phyloP scores from a whole-genome alignment of 2,329 filamentous ascomycete species.

The Botryotinia calthae region DNA sequence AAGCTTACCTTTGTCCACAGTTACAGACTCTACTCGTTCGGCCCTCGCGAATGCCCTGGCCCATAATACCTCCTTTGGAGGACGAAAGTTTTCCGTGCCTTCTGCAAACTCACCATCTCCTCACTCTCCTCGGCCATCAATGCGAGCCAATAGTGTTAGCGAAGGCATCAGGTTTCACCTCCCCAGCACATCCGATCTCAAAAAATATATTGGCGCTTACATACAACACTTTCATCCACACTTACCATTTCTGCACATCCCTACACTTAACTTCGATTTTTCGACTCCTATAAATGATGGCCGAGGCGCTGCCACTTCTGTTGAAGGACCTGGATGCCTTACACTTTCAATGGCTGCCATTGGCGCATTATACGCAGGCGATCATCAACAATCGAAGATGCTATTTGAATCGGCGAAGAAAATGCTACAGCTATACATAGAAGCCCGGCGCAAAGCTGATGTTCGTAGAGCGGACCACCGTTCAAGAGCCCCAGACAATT shows the following conservation, averaged over 20 bases:
- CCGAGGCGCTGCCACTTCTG: constrained; percentile 54
- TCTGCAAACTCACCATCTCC: constrained; percentile 49
- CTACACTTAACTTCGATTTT: constrained; percentile 86
- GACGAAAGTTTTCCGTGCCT: constrained; percentile 63
- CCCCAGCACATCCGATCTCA: constrained; percentile 80
- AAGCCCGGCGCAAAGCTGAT: constrained; percentile 84
- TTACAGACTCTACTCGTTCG: constrained; percentile 62
- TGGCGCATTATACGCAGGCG: constrained; percentile 83
- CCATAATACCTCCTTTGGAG: constrained; percentile 54
- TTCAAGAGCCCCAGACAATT: constrained; percentile 53
- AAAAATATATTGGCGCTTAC: constrained; percentile 87
- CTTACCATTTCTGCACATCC: constrained; percentile 88
- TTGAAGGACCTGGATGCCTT: constrained; percentile 81
- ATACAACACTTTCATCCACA: constrained; percentile 92
- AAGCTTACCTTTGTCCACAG: constrained; percentile 59
- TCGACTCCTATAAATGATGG: constrained; percentile 64
- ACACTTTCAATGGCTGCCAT: constrained; percentile 84
- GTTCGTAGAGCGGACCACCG: constrained; percentile 63
- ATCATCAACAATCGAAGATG: constrained; percentile 74
- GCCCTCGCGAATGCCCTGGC: constrained; percentile 59
- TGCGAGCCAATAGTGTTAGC: constrained; percentile 49
- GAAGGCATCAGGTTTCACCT: constrained; percentile 56
- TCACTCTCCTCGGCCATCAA: constrained; percentile 51
- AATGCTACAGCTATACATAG: constrained; percentile 89
- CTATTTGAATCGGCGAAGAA: constrained; percentile 92